Evolutionary conservation across 1,284 basidiomycete genomes (phyloP), one percentile per base, ranked within the genome.

Genomic region (Cryptococcus sp.): DNA sequence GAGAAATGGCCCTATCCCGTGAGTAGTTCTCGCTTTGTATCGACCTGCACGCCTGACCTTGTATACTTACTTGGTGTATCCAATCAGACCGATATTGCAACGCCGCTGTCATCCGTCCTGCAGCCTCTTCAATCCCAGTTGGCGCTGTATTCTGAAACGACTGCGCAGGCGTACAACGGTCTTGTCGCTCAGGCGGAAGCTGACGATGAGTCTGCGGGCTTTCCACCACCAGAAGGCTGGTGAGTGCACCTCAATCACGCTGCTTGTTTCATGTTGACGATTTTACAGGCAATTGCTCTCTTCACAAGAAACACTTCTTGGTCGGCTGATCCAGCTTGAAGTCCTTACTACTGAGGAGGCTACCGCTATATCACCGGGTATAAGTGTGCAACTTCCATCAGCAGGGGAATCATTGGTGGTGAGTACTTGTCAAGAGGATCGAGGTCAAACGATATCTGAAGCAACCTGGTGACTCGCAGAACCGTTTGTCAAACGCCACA

Each of bases 161-260:
- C 65, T 3, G 38, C 48, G 23, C 23, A 57, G 38, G 54, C 55
- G 6, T 68, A 62, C 41, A 41, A 41, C 16, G 39, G 34, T 4
- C 44, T 63, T 19, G 43, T 66, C 29, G 2, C 34, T 53, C 7
- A 29, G 15, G 59, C 64, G 1, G 73, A 73, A 45, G 26, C 55
- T 1, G 69, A 72, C 6, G 73, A 74, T 5, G 71, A 74, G 16
- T 60, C 64, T 0, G 69, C 67, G 19, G 54, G 61, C 2, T 73
- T 70, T 52, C 50, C 57, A 6, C 60, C 62, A 22, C 67, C 70
- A 0, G 73, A 73, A 6, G 73, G 73, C 38, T 77, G 75, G 75
- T 67, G 40, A 53, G 66, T 62, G 2, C 7, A 13, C 45, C 11
- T 16, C 17, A 25, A 34, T 29, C 16, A 29, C 20, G 34, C 34